Evolutionary conservation across 2,329 filamentous ascomycete species (phyloP).

Genomic region (Penicillium sp.): DNA sequence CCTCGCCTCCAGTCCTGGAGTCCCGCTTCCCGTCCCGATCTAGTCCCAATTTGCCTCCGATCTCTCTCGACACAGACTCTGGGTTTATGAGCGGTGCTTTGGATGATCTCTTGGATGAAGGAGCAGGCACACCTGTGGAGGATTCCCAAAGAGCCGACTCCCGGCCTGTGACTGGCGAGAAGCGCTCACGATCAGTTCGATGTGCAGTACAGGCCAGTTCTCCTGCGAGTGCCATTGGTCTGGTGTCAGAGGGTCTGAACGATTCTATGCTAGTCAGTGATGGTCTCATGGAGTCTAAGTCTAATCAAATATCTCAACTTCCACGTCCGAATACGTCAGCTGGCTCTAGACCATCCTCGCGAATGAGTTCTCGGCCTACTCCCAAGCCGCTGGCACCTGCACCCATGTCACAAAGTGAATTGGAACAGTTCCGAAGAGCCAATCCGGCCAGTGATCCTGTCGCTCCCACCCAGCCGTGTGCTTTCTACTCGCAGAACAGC

Average conservation of each 20-base stretch:
- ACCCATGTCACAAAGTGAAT: constrained; percentile 40
- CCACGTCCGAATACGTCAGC: constrained; percentile 34
- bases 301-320: constrained; percentile 24
- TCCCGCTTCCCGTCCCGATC: constrained; percentile 69
- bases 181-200: constrained; percentile 29
- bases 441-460: constrained; percentile 58
- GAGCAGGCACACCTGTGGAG: constrained; percentile 40
- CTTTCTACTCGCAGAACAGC: constrained; percentile 51
- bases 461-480: constrained; percentile 31
- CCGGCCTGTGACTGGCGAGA: constrained; percentile 25
- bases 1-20: constrained; percentile 81
- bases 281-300: constrained; percentile 22
- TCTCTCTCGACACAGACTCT: constrained; percentile 65
- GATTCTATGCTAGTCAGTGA: constrained; percentile 29
- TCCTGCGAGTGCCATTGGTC: constrained; percentile 28
- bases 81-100: constrained; percentile 83
- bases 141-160: constrained; percentile 25
- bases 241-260: constrained; percentile 25
- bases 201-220: constrained; percentile 33
- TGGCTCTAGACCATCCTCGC: constrained; percentile 44
- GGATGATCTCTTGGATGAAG: constrained; percentile 70
- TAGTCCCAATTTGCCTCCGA: constrained; percentile 73
- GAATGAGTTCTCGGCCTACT: constrained; percentile 39
- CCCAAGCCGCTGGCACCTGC: constrained; percentile 46
- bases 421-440: constrained; percentile 36